Conservation (phyloP, 345 rosid genomes). For the Mallotus nudiflorus region DNA sequence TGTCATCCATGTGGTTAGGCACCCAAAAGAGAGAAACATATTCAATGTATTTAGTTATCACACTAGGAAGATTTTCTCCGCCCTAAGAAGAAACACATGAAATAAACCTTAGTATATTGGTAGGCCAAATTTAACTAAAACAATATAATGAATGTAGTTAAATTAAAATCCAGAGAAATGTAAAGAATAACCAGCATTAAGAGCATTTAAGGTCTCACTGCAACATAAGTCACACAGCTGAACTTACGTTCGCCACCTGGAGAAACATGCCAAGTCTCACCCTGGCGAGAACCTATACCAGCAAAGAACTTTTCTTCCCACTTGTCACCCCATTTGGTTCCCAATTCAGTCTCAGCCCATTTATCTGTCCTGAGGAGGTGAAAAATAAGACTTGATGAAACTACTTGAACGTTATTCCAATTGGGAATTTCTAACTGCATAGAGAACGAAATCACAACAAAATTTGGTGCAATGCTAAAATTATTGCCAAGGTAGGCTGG, state of each 20-base stretch:
- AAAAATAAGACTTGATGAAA: conserved; percentile 20
- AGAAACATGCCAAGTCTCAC: conserved; percentile 99
- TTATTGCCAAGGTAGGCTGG: conserved; percentile 1
- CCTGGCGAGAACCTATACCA: conserved; percentile 96
- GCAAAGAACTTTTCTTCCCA: conserved; percentile 98
- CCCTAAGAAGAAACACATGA: background rate
- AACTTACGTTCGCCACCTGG: conserved; percentile 73
- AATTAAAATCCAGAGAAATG: background rate
- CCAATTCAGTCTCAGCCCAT: conserved; percentile 99
- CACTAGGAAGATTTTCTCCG: too few species aligned
- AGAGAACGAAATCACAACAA: background rate
- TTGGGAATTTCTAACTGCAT: background rate
- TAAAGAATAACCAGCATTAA: background rate
- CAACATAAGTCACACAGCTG: conserved; percentile 3
- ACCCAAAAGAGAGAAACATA: too few species aligned
- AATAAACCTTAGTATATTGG: background rate
- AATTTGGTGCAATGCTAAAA: background rate
- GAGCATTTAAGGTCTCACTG: too few species aligned
- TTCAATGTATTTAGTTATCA: too few species aligned
- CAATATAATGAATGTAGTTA: background rate
- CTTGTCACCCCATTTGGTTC: conserved; percentile 99
- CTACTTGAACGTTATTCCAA: conserved; percentile 1
- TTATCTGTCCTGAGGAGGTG: conserved; percentile 91
- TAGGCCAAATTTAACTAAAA: background rate
- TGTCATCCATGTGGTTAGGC: background rate